Conservation (phyloP, 345 rosid species). For the Acer saccharum region DNA sequence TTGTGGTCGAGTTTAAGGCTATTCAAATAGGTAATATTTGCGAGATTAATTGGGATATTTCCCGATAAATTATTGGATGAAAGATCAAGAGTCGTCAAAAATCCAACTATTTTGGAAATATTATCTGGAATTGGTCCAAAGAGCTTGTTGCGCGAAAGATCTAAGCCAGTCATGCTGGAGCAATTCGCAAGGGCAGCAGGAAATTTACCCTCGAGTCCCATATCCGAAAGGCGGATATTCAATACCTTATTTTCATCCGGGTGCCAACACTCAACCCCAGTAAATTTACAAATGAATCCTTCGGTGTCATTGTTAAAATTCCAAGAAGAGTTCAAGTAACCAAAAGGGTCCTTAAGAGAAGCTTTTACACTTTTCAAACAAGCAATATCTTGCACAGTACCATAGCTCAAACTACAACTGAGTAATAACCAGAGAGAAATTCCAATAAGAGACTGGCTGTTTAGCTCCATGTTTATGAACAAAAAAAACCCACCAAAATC, state of each 20-base stretch:
- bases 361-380: conserved; percentile 48
- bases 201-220: conserved; percentile 68
- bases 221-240: conserved; percentile 61
- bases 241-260: conserved; percentile 84
- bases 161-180: conserved; percentile 62
- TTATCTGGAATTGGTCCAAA: conserved; percentile 58
- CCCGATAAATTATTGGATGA: conserved; percentile 76
- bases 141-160: conserved; percentile 73
- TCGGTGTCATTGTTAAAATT: conserved; percentile 51
- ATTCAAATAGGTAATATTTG: conserved; percentile 61
- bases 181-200: conserved; percentile 54
- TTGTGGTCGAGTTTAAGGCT: conserved; percentile 66
- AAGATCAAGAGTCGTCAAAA: conserved; percentile 56
- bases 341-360: conserved; percentile 52
- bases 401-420: conserved; percentile 39
- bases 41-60: conserved; percentile 40
- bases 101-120: conserved; percentile 24
- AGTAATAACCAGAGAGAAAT: conserved; percentile 42
- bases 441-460: conserved; percentile 26
- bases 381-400: conserved; percentile 40
- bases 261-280: conserved; percentile 90
- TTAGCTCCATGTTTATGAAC: conserved; percentile 26
- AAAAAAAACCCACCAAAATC: conserved; percentile 24
- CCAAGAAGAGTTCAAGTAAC: conserved; percentile 54
- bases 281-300: conserved; percentile 78